Evolutionary conservation across 1,284 basidiomycete genomes (phyloP).

Genomic region (Naganishia liquefaciens): DNA sequence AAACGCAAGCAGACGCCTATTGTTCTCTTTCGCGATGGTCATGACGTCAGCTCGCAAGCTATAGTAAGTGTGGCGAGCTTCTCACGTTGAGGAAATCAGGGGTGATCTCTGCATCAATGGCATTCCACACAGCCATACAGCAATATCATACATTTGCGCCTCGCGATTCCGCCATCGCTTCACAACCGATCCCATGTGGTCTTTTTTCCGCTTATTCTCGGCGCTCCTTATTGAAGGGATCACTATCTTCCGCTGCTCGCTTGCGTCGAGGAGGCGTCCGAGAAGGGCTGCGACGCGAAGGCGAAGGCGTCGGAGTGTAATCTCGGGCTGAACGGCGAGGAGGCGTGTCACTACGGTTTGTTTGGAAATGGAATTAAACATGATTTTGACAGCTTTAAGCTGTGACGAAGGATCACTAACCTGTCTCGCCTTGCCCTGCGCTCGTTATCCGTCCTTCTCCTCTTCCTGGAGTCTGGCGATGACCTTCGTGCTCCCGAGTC

Average conservation of each 20-base stretch:
- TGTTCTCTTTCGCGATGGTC: too few species aligned
- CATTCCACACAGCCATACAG: too few species aligned
- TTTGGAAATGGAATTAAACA: background rate
- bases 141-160: too few species aligned
- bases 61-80: too few species aligned
- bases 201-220: background rate
- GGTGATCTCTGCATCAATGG: too few species aligned
- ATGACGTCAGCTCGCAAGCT: too few species aligned
- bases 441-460: conserved; percentile 11
- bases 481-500: conserved; percentile 2
- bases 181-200: background rate
- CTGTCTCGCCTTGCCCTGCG: conserved; percentile 3
- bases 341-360: conserved; percentile 1
- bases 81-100: too few species aligned
- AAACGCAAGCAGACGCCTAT: too few species aligned
- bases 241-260: background rate
- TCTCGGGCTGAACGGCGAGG: conserved; percentile 17
- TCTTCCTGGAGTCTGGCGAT: conserved; percentile 1
- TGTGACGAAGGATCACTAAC: background rate
- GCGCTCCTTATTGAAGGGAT: conserved; percentile 8
- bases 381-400: too few species aligned
- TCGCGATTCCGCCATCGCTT: too few species aligned
- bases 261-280: conserved; percentile 12
- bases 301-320: conserved; percentile 16
- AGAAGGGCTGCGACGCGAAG: conserved; percentile 15